Evolutionary conservation across 805 yeast genomes (phyloP).

Genomic region (Wickerhamomyces kurtzmanii): DNA sequence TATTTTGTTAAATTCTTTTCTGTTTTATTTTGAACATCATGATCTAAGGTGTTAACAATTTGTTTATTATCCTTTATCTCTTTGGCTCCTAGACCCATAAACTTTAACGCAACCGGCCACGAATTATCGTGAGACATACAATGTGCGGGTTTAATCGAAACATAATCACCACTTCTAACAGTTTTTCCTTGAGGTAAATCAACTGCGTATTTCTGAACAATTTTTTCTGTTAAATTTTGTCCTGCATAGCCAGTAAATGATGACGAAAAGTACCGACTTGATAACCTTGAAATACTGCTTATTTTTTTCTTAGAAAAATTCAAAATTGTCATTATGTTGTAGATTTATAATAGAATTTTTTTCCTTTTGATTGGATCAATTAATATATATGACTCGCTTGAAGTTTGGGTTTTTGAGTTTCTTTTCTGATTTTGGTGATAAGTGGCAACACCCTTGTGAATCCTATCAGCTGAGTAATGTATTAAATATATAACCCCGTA

Average conservation of each 20-base stretch:
- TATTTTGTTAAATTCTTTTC: conserved; percentile 87
- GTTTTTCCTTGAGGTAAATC: conserved; percentile 67
- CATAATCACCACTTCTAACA: conserved; percentile 89
- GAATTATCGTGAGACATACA: conserved; percentile 99
- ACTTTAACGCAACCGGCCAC: conserved; percentile 98
- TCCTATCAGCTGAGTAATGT: no score
- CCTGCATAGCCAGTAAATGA: conserved; percentile 10
- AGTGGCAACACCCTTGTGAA: no score
- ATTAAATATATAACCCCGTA: no score
- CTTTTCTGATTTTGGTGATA: no score
- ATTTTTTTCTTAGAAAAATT: no score
- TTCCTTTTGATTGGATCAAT: no score
- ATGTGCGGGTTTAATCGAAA: conserved; percentile 88
- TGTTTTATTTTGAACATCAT: conserved; percentile 90
- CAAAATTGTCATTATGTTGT: no score
- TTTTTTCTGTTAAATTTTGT: conserved; percentile 92
- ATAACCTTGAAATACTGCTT: no score
- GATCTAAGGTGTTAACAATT: conserved; percentile 93
- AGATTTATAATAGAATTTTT: no score
- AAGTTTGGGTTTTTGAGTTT: no score
- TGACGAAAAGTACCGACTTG: conserved; percentile 13
- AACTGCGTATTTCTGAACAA: conserved; percentile 88
- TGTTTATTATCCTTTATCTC: conserved; percentile 78
- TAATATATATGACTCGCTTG: no score
- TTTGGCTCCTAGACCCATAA: conserved; percentile 88